Evolutionary conservation across 352 stramenopile genomes (phyloP).

Genomic region (Poterioochromonas sp.): DNA sequence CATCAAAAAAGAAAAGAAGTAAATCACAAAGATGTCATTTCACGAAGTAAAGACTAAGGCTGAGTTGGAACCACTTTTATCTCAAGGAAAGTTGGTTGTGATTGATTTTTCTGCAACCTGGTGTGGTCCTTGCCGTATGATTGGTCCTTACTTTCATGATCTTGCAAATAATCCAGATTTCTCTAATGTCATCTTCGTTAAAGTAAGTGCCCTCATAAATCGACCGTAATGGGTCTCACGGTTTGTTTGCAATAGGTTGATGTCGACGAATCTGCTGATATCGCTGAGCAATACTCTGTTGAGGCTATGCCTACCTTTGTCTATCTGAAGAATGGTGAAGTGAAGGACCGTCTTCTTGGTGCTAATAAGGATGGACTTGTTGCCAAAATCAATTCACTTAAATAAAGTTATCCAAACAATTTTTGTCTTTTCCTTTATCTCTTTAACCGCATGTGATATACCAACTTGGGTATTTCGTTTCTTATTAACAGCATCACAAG

Average conservation of each 20-base stretch:
- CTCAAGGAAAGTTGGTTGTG: conserved; percentile 50
- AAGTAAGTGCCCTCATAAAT: neutral
- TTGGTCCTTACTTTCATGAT: conserved; percentile 69
- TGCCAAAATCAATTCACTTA: too few relatives aligned
- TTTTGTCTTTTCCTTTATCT: too few relatives aligned
- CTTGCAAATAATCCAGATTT: conserved; percentile 51
- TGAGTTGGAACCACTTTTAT: neutral
- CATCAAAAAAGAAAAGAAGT: too few relatives aligned
- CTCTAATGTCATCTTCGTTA: conserved; percentile 51
- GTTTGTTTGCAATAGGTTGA: conserved; percentile 49
- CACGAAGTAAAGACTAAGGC: too few relatives aligned
- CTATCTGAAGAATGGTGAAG: conserved; percentile 16
- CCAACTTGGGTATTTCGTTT: too few relatives aligned
- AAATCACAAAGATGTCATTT: too few relatives aligned
- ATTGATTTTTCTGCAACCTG: conserved; percentile 78
- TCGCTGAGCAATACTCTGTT: conserved; percentile 35
- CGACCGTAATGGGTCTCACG: neutral
- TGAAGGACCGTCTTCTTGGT: neutral
- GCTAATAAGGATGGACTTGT: neutral
- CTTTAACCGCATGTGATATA: too few relatives aligned
- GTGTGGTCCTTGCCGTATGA: conserved; percentile 79
- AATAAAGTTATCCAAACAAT: too few relatives aligned
- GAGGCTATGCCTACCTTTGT: conserved; percentile 29
- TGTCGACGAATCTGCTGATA: conserved; percentile 54
- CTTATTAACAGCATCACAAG: too few relatives aligned